Base-by-base conservation (phyloP, 1,284 basidiomycete genomes). In the Leccinum cinnamomeum region DNA sequence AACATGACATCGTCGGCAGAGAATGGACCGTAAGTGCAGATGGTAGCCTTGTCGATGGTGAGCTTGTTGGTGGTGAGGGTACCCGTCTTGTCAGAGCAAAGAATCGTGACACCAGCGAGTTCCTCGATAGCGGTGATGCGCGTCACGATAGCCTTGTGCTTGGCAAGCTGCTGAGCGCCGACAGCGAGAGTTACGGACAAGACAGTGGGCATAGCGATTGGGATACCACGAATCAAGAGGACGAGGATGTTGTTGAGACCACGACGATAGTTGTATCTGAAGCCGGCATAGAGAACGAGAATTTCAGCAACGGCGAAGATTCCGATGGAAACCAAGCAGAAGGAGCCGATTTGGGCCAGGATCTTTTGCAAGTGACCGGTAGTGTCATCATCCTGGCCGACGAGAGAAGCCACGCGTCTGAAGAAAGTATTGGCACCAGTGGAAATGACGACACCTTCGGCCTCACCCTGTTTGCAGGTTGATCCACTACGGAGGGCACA, bases 31-130 rank as follows among this genome's bases (percentile, higher is more conserved):
- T 98, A 98, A 35, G 92, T 95, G 74, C 91, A 90, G 79, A 98
- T 91, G 70, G 94, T 95, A 75, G 89, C 85, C 74, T 87, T 91
- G 81, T 98, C 95, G 72, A 98, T 97, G 73, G 95, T 97, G 71
- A 98, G 92, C 84, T 98, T 97, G 88, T 98, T 98, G 82, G 96
- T 97, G 71, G 96, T 98, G 64, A 97, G 86, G 57, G 95, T 97
- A 80, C 95, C 94, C 35, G 95, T 97, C 87, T 97, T 97, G 84
- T 97, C 95, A 62, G 95, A 97, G 81, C 95, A 97, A 62, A 98
- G 84, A 72, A 98, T 97, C 73, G 95, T 97, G 73, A 97, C 95
- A 82, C 95, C 95, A 56, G 95, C 95, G 72, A 98, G 84, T 79
- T 97, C 95, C 79, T 98, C 95, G 66, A 98, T 98, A 69, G 95